Percentiles rank a stretch among this genome's conserved stretches.
These are phyloP conservation scores for Psilocybe tampanensis DNA, from an alignment of 768 basidiomycete species.

Conservation along the genomic window DNA sequence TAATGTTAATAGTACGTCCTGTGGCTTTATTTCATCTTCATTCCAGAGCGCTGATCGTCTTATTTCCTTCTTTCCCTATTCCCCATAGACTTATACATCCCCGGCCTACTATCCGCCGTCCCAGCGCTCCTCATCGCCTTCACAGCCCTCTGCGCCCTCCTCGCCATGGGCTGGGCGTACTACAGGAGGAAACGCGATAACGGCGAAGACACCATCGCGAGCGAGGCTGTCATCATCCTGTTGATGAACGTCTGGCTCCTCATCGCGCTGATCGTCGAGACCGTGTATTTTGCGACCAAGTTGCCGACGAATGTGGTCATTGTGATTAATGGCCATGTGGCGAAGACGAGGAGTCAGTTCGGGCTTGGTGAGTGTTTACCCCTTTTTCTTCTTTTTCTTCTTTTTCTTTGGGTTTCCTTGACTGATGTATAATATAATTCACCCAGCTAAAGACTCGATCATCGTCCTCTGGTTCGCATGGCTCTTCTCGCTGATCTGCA, in stretches of 20 bases:
- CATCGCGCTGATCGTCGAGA: not conserved
- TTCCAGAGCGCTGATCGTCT: not conserved
- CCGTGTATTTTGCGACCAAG: too few relatives aligned
- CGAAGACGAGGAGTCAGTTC: too few relatives aligned
- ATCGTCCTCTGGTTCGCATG: constrained; percentile 1
- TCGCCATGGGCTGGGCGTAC: not conserved
- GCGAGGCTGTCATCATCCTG: not conserved
- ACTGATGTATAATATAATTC: not conserved
- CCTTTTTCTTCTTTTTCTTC: not conserved
- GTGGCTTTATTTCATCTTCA: not conserved
- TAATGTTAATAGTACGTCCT: too few relatives aligned
- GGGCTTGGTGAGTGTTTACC: not conserved
- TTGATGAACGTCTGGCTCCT: not conserved
- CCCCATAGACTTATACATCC: not conserved
- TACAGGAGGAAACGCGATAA: not conserved
- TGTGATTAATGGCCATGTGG: too few relatives aligned
- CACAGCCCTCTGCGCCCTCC: not conserved
- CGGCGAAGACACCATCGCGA: not conserved
- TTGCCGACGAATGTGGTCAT: too few relatives aligned
- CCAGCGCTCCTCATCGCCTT: not conserved
- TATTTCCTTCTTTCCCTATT: not conserved
- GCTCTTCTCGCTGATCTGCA: not conserved
- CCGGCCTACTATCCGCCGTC: not conserved
- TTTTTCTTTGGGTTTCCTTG: not conserved
- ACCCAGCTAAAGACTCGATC: not conserved